Conservation (phyloP, 225 moss, liverwort and hornwort genomes). For the Marchantia polymorpha region DNA sequence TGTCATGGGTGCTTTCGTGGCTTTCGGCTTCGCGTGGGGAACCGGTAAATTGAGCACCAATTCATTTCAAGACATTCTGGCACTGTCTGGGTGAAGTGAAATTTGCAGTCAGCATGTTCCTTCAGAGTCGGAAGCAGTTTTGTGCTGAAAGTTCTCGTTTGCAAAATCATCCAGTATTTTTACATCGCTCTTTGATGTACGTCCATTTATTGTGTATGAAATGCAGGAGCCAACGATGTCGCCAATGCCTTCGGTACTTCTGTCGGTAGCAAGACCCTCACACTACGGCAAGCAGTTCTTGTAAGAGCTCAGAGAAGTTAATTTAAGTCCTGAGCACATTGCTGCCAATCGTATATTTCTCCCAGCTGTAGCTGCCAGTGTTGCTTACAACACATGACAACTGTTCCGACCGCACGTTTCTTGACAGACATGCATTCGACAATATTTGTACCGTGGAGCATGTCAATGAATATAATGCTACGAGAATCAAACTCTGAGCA, state of each 20-base stretch:
- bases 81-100: too few species aligned
- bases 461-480: background rate
- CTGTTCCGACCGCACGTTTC: background rate
- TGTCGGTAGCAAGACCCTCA: slow-evolving; percentile 64
- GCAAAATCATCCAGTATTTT: too few species aligned
- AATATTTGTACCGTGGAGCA: background rate
- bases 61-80: too few species aligned
- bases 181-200: too few species aligned
- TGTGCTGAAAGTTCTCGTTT: too few species aligned
- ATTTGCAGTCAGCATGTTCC: too few species aligned
- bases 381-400: background rate
- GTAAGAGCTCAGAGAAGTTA: slow-evolving; percentile 21
- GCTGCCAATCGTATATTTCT: background rate
- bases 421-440: background rate
- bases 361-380: background rate
- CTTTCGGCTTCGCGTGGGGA: slow-evolving; percentile 38
- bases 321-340: background rate
- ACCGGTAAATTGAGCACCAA: slow-evolving; percentile 16
- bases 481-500: background rate
- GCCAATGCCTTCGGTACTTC: slow-evolving; percentile 72
- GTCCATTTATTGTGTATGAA: background rate
- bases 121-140: too few species aligned
- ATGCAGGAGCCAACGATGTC: slow-evolving; percentile 66
- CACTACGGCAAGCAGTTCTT: slow-evolving; percentile 57
- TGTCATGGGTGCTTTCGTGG: slow-evolving; percentile 32